Evolutionary conservation across 2,329 filamentous ascomycete genomes (phyloP).

Genomic region (Aulographum hederae): DNA sequence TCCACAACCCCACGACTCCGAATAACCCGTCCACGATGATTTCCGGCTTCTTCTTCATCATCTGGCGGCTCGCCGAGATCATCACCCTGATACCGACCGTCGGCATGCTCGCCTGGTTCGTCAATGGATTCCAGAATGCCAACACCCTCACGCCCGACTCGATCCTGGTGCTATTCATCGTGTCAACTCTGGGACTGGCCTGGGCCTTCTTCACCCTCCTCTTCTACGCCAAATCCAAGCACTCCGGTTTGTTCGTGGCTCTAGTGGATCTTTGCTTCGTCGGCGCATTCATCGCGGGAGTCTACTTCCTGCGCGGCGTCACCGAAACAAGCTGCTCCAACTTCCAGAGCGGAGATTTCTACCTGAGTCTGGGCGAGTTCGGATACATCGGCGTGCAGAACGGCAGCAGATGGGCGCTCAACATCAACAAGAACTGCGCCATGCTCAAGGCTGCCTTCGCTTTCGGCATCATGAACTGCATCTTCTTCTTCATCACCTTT

Average conservation of each 20-base stretch:
- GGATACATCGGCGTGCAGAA: conserved; percentile 30
- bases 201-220: conserved; percentile 44
- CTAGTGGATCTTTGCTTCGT: conserved; percentile 44
- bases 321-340: conserved; percentile 47
- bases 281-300: conserved; percentile 42
- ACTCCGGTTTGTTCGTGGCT: conserved; percentile 40
- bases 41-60: conserved; percentile 38
- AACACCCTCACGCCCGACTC: conserved; percentile 40
- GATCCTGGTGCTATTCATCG: conserved; percentile 47
- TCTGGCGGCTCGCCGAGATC: conserved; percentile 42
- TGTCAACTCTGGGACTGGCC: conserved; percentile 39
- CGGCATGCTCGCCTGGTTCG: conserved; percentile 46
- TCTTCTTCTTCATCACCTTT: conserved; percentile 65
- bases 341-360: conserved; percentile 32
- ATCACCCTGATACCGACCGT: conserved; percentile 43
- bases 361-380: conserved; percentile 42
- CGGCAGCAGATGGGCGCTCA: conserved; percentile 29
- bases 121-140: conserved; percentile 36
- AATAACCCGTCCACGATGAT: no score
- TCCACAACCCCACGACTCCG: no score
- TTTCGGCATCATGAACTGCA: conserved; percentile 70
- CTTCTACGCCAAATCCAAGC: conserved; percentile 38
- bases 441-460: conserved; percentile 89
- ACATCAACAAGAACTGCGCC: conserved; percentile 58
- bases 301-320: conserved; percentile 39